Percentiles rank a stretch among this genome's conserved stretches.
These are phyloP conservation scores for Rubia peregrina DNA, from an alignment of 305 asterid genomes.

Conservation along the genomic window DNA sequence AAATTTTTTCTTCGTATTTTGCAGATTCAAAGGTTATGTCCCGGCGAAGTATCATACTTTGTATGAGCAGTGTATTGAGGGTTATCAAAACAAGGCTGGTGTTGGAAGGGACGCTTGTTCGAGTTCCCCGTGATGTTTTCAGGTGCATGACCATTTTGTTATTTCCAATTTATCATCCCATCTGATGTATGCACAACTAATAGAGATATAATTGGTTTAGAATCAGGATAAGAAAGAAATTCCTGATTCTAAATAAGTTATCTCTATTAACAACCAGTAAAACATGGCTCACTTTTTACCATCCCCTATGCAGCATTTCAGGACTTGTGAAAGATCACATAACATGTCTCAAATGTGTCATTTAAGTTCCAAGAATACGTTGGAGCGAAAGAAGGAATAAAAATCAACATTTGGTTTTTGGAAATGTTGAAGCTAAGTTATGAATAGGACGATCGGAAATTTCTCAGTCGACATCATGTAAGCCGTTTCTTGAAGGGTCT, in stretches of 20 bases:
- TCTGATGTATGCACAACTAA: neutral
- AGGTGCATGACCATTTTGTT: neutral
- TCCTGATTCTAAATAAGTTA: no score
- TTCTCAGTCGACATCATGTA: neutral
- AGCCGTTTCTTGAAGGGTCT: neutral
- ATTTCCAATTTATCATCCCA: neutral
- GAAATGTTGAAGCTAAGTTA: neutral
- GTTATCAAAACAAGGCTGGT: conserved; percentile 28
- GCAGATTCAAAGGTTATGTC: conserved; percentile 81
- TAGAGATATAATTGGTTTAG: no score
- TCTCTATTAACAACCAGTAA: neutral
- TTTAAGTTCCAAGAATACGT: no score
- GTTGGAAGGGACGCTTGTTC: conserved; percentile 28
- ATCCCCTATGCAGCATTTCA: neutral
- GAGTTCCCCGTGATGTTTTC: conserved; percentile 1
- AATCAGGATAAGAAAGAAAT: no score
- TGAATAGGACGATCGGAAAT: neutral
- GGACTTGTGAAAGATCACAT: neutral
- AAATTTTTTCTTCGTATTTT: conserved; percentile 16
- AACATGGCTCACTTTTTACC: neutral
- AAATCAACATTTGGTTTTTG: neutral
- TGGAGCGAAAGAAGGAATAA: no score
- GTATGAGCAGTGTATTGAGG: conserved; percentile 52
- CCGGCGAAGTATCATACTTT: conserved; percentile 64
- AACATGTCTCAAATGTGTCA: neutral